Evolutionary conservation across 2,329 filamentous ascomycete genomes (phyloP).

Genomic region (Arthrinium puccinioides): DNA sequence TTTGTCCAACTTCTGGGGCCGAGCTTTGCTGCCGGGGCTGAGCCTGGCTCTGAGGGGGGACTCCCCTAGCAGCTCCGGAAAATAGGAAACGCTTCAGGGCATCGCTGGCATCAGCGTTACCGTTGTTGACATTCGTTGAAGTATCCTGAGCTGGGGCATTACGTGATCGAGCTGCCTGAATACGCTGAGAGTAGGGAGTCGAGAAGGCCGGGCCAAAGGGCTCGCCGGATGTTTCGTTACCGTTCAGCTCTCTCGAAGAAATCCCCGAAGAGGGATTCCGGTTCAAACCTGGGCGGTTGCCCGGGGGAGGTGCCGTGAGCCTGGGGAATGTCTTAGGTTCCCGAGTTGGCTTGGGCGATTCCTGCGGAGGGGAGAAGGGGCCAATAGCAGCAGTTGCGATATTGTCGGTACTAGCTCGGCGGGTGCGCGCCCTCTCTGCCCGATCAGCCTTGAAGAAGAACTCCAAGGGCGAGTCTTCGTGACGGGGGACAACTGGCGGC

Average conservation of each 20-base stretch:
- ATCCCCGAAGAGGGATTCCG: slow-evolving; percentile 46
- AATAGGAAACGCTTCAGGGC: slow-evolving; percentile 52
- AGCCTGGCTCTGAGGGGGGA: slow-evolving; percentile 5
- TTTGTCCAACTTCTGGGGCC: slow-evolving; percentile 5
- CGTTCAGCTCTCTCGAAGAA: slow-evolving; percentile 64
- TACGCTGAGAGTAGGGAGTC: slow-evolving; percentile 56
- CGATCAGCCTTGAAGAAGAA: slow-evolving; percentile 85
- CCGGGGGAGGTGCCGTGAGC: slow-evolving; percentile 24
- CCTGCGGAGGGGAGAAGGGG: slow-evolving; percentile 45
- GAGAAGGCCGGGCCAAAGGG: slow-evolving; percentile 61
- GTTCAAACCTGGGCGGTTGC: slow-evolving; percentile 24
- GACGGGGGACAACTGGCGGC: slow-evolving; percentile 18
- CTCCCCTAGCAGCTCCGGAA: slow-evolving; percentile 22
- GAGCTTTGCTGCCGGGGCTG: slow-evolving; percentile 5
- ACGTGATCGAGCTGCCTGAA: slow-evolving; percentile 42
- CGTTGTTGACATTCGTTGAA: slow-evolving; percentile 9
- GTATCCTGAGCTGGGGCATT: slow-evolving; percentile 14
- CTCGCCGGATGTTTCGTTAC: slow-evolving; percentile 35
- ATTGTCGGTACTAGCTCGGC: slow-evolving; percentile 44
- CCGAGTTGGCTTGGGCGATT: slow-evolving; percentile 28
- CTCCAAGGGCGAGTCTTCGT: slow-evolving; percentile 71
- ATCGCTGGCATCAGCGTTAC: slow-evolving; percentile 31
- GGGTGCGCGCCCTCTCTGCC: slow-evolving; percentile 61
- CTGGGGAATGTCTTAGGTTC: slow-evolving; percentile 23
- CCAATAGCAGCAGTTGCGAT: slow-evolving; percentile 25